A percentile compares a stretch with the other conserved stretches of the same genome.
These are phyloP conservation scores for Geotrichum fermentans DNA, from an alignment of 1,139 yeast genomes.

Conservation along the genomic window DNA sequence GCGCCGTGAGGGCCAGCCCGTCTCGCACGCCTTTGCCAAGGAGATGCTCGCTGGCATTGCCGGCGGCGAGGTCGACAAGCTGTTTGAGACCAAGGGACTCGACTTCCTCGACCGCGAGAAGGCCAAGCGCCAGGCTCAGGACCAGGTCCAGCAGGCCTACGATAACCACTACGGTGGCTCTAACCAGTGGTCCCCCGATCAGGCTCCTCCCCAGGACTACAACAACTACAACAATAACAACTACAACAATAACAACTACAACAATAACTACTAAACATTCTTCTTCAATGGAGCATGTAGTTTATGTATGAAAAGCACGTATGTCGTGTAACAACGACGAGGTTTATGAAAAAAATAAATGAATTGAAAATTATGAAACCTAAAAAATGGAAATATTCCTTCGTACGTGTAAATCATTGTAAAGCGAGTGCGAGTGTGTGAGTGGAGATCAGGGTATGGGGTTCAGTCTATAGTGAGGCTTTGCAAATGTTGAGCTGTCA, in stretches of 20 bases:
- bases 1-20: conserved; percentile 34
- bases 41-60: conserved; percentile 35
- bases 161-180: conserved; percentile 33
- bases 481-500: too few relatives aligned
- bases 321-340: background rate
- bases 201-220: conserved; percentile 21
- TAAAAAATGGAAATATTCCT: too few relatives aligned
- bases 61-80: conserved; percentile 37
- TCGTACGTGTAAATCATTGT: too few relatives aligned
- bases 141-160: conserved; percentile 29
- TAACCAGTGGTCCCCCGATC: conserved; percentile 27
- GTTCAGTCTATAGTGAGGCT: too few relatives aligned
- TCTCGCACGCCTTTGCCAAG: conserved; percentile 33
- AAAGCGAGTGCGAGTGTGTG: too few relatives aligned
- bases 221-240: conserved; percentile 1
- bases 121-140: conserved; percentile 30
- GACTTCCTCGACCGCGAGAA: conserved; percentile 41
- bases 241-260: background rate
- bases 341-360: too few relatives aligned
- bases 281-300: too few relatives aligned
- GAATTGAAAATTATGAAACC: too few relatives aligned
- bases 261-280: conserved; percentile 3
- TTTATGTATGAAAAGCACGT: background rate
- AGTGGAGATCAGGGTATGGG: too few relatives aligned
- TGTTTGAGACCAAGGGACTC: conserved; percentile 36